phyloP scores from a whole-genome alignment of 2,329 filamentous ascomycete genomes.

The Zymoseptoria tritici region DNA sequence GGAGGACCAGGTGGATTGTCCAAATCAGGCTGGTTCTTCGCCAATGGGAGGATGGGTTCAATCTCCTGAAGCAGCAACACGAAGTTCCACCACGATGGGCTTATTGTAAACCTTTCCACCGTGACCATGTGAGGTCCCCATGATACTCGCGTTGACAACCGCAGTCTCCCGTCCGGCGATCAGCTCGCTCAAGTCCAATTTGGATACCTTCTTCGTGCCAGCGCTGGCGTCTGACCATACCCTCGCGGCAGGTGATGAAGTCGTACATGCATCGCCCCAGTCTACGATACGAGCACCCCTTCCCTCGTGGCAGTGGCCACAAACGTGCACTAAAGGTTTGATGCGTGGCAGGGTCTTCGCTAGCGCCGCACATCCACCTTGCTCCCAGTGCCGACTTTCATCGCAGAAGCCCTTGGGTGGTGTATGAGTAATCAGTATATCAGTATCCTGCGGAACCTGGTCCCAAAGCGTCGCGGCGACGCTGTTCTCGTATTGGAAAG shows the following conservation, averaged over 20 bases:
- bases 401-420: slow-evolving; percentile 58
- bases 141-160: slow-evolving; percentile 71
- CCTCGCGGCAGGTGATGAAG: not conserved
- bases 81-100: slow-evolving; percentile 73
- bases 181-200: slow-evolving; percentile 52
- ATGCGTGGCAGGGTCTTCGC: slow-evolving; percentile 51
- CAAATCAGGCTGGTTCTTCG: no score
- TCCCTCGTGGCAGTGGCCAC: slow-evolving; percentile 64
- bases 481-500: slow-evolving; percentile 53
- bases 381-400: slow-evolving; percentile 27
- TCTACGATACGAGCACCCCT: slow-evolving; percentile 56
- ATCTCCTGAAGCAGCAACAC: not conserved
- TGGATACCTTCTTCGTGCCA: slow-evolving; percentile 53
- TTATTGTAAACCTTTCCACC: slow-evolving; percentile 59
- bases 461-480: slow-evolving; percentile 48
- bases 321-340: slow-evolving; percentile 58
- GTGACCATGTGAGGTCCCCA: slow-evolving; percentile 52
- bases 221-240: slow-evolving; percentile 54
- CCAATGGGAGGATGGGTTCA: no score
- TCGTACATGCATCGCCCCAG: slow-evolving; percentile 40
- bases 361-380: slow-evolving; percentile 56
- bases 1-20: no score
- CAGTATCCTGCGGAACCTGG: slow-evolving; percentile 52
- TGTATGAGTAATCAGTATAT: slow-evolving; percentile 65
- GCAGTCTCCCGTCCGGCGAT: slow-evolving; percentile 57